Evolutionary conservation across 371 early-diverging fungal genomes (phyloP).

Genomic region (Syncephalastrum monosporum): DNA sequence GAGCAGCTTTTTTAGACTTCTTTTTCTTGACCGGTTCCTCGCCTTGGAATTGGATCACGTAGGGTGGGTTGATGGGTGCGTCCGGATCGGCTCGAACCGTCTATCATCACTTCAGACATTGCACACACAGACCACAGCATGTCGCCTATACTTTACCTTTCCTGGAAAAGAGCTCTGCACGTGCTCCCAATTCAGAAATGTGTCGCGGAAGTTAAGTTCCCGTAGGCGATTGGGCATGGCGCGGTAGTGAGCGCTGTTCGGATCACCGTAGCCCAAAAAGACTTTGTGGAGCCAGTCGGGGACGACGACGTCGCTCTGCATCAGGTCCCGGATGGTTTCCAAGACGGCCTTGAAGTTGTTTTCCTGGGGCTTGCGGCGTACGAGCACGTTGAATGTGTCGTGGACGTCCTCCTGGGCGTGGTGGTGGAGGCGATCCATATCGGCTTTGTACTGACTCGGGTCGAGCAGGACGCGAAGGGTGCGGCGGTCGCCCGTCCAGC

Average conservation of each 20-base stretch:
- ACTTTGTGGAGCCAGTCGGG: slow-evolving; percentile 91
- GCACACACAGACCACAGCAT: background rate
- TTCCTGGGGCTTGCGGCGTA: slow-evolving; percentile 85
- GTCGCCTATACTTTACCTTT: slow-evolving; percentile 15
- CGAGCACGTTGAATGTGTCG: slow-evolving; percentile 81
- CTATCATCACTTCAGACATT: background rate
- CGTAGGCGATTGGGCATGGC: slow-evolving; percentile 52
- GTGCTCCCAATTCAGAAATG: slow-evolving; percentile 84
- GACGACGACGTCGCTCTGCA: slow-evolving; percentile 74
- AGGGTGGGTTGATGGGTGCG: slow-evolving; percentile 54
- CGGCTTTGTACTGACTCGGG: slow-evolving; percentile 77
- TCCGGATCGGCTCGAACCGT: background rate
- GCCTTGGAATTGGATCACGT: slow-evolving; percentile 52
- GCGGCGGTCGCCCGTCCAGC: slow-evolving; percentile 55
- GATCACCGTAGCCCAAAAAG: slow-evolving; percentile 94
- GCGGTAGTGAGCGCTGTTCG: slow-evolving; percentile 69
- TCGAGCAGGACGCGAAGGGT: slow-evolving; percentile 82
- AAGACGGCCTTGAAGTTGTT: slow-evolving; percentile 93
- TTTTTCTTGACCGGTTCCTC: slow-evolving; percentile 34
- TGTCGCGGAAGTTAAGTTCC: slow-evolving; percentile 78
- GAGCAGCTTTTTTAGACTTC: slow-evolving; percentile 44
- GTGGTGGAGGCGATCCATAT: slow-evolving; percentile 17
- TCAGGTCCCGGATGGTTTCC: slow-evolving; percentile 85
- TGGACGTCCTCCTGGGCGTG: slow-evolving; percentile 61
- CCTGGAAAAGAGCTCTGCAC: slow-evolving; percentile 67